Evolutionary conservation across 805 yeast species (phyloP).

Genomic region (Wickerhamiella dianesei): DNA sequence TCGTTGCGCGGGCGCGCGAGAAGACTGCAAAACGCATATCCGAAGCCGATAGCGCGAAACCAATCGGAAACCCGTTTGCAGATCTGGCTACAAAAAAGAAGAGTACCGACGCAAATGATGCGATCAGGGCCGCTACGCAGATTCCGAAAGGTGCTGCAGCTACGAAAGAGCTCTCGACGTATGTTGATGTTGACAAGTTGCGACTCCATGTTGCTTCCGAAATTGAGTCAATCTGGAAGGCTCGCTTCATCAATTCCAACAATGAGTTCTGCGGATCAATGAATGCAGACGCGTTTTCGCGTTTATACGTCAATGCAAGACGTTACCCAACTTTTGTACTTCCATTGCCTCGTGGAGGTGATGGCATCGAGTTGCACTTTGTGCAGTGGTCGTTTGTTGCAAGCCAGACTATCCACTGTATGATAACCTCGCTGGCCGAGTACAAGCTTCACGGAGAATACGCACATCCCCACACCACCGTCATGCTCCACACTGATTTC

Average conservation of each 20-base stretch:
- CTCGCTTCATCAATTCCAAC: constrained; percentile 55
- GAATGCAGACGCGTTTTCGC: constrained; percentile 43
- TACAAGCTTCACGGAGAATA: constrained; percentile 79
- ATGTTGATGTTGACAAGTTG: constrained; percentile 55
- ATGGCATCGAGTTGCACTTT: constrained; percentile 63
- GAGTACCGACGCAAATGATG: neutral
- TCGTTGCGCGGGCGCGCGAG: constrained; percentile 11
- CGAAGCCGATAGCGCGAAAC: constrained; percentile 4
- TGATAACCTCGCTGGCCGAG: constrained; percentile 84
- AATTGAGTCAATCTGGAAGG: constrained; percentile 76
- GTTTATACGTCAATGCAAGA: constrained; percentile 51
- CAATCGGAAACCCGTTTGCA: neutral
- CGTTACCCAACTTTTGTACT: constrained; percentile 73
- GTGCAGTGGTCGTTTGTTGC: constrained; percentile 91
- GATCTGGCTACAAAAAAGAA: neutral
- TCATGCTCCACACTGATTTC: constrained; percentile 75
- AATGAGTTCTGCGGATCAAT: constrained; percentile 53
- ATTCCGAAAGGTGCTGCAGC: neutral
- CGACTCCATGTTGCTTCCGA: constrained; percentile 43
- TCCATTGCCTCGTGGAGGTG: constrained; percentile 56
- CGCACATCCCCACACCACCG: constrained; percentile 90
- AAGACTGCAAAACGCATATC: constrained; percentile 5
- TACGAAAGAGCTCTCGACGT: constrained; percentile 58
- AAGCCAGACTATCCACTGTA: constrained; percentile 68
- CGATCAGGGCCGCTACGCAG: neutral